These are phyloP conservation scores for Ceratocystis alfenasii DNA, from an alignment of 2,329 filamentous ascomycete species.

Conservation along the genomic window DNA sequence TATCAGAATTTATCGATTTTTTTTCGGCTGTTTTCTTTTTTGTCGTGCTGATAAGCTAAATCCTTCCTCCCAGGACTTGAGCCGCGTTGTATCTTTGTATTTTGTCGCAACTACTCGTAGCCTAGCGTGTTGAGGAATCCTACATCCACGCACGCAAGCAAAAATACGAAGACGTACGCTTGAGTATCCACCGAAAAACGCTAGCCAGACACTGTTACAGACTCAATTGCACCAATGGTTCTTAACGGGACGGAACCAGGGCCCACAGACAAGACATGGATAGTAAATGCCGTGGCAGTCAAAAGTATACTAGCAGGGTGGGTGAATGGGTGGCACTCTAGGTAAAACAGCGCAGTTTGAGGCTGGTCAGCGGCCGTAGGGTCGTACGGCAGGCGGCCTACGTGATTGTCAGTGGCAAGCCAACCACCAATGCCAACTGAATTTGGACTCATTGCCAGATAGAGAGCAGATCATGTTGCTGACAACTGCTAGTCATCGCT, in stretches of 20 bases:
- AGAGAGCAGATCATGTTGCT: not conserved
- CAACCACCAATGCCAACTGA: conserved; percentile 1
- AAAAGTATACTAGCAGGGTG: conserved; percentile 4
- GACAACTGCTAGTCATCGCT: not conserved
- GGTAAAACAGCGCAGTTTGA: not conserved
- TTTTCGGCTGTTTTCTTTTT: not conserved
- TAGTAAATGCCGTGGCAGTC: not conserved
- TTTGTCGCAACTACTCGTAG: not conserved
- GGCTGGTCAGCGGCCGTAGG: not conserved
- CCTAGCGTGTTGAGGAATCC: not conserved
- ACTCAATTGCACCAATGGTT: no score
- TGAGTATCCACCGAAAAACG: no score
- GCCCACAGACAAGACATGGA: not conserved
- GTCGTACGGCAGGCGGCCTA: not conserved
- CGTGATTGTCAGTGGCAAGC: not conserved
- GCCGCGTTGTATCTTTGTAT: not conserved
- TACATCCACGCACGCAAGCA: not conserved
- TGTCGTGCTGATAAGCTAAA: not conserved
- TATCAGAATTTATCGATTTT: not conserved
- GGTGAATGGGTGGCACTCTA: not conserved
- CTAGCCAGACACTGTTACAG: no score
- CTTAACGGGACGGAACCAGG: not conserved
- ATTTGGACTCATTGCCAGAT: not conserved
- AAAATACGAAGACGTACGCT: no score
- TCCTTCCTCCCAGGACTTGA: not conserved